Evolutionary conservation across 148 eudicot species (phyloP), one percentile per base, ranked within the genome.

Genomic region (Persicaria maculosa): DNA sequence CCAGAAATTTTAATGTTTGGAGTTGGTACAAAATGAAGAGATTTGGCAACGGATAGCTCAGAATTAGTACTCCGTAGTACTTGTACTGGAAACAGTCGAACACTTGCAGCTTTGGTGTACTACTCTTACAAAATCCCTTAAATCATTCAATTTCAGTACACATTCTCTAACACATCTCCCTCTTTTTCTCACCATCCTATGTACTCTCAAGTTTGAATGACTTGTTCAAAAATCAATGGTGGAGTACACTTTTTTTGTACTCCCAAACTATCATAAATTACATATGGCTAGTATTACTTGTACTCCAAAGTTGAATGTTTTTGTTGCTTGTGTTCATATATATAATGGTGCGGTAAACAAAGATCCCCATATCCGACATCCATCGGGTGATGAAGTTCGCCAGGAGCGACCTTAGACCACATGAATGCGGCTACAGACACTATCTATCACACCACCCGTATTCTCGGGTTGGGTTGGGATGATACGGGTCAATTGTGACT

Each of bases 391-490:
- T 40, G 46, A 31, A 36, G 69, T 36, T 36, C 69, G 69, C 47
- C 46, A 12, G 69, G 69, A 65, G 69, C 69, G 69, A 65, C 69
- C 69, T 65, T 65, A 65, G 69, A 65, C 12, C 69, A 65, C 46
- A 65, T 6, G 8, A 65, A 65, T 7, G 15, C 22, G 25, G 16
- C 19, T 47, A 65, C 40, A 31, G 2, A 31, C 40, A 31, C 40
- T 31, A 31, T 31, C 40, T 2, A 2, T 31, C 40, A 31, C 40
- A 31, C 14, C 8, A 36, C 69, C 17, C 69, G 44, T 3, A 11
- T 36, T 7, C 4, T 90, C 94, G 40, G 40, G 40, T 31, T 31
- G 40, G 40, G 40, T 31, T 31, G 40, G 40, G 40, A 2, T 31
- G 40, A 31, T 31, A 31, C 40, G 40, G 40, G 40, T 31, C 40